These are phyloP conservation scores for Pistacia vera DNA, from an alignment of 345 rosid species.

Conservation along the genomic window DNA sequence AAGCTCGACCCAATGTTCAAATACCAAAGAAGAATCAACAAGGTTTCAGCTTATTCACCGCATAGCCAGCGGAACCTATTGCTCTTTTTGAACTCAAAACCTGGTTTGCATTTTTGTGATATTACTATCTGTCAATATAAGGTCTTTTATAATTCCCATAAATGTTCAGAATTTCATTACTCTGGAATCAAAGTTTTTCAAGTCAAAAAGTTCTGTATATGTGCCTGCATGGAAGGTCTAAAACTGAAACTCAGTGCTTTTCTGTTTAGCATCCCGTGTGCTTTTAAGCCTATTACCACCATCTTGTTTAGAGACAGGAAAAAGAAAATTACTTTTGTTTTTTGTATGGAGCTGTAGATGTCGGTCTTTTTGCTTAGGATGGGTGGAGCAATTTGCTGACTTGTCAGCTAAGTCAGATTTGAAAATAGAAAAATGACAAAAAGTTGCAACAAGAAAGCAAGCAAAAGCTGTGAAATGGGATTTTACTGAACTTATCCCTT, in stretches of 20 bases:
- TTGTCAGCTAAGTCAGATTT: not conserved
- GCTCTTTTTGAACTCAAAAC: not conserved
- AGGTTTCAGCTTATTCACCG: not conserved
- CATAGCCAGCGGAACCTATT: conserved; percentile 4
- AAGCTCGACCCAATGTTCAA: not conserved
- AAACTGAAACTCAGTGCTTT: conserved; percentile 12
- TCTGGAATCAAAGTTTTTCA: conserved; percentile 5
- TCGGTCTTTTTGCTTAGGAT: conserved; percentile 6
- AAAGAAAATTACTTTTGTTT: not conserved
- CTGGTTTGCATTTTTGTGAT: not conserved
- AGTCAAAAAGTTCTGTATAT: conserved; percentile 19
- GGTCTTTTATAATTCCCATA: not conserved
- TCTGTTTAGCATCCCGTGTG: not conserved
- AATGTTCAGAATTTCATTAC: not conserved
- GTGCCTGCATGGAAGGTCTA: conserved; percentile 5
- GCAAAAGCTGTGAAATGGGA: conserved; percentile 12
- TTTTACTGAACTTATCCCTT: not conserved
- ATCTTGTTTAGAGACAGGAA: not conserved
- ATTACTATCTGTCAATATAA: not conserved
- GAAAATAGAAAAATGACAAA: conserved; percentile 11
- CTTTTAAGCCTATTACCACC: not conserved
- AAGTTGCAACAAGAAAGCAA: conserved; percentile 7
- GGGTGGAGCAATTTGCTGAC: conserved; percentile 9
- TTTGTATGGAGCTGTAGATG: not conserved
- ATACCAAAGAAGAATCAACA: not conserved